Conservation (phyloP, 2,329 filamentous ascomycete species). For the Colletotrichum coccodes region DNA sequence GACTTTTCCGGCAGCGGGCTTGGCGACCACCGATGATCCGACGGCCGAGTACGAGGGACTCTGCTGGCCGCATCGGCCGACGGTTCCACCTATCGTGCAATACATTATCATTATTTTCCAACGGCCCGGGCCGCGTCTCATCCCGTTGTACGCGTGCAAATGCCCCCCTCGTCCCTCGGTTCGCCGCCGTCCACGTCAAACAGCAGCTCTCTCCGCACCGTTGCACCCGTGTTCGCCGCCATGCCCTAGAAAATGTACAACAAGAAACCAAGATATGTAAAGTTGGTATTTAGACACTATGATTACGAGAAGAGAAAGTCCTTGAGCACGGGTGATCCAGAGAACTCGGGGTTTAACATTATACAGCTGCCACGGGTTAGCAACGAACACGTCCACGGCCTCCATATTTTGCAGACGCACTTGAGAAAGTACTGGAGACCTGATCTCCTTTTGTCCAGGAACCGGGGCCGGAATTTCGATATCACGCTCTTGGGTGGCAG, state of each 20-base stretch:
- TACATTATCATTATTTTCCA: conserved; percentile 30
- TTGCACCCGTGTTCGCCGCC: conserved; percentile 1
- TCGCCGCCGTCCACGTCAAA: background rate
- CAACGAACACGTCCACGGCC: conserved; percentile 13
- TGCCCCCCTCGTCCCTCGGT: background rate
- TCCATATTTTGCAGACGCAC: conserved; percentile 58
- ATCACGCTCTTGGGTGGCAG: conserved; percentile 93
- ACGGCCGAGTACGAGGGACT: background rate
- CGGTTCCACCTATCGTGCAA: background rate
- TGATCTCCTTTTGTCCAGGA: conserved; percentile 84
- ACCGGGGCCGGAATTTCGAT: conserved; percentile 84
- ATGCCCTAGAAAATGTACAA: conserved; percentile 19
- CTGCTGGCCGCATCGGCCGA: background rate
- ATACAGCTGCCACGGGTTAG: conserved; percentile 73
- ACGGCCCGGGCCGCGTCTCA: background rate
- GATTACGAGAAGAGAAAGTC: conserved; percentile 82
- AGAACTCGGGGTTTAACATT: conserved; percentile 92
- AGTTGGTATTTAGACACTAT: conserved; percentile 21
- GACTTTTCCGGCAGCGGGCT: conserved; percentile 17
- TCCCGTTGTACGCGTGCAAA: conserved; percentile 5
- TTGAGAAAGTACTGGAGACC: conserved; percentile 94
- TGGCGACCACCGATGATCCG: conserved; percentile 9
- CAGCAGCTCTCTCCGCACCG: background rate
- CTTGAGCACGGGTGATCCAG: conserved; percentile 88
- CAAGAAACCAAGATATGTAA: conserved; percentile 10